Conservation (phyloP, 2,329 filamentous ascomycete genomes). For the Fusarium irregulare region DNA sequence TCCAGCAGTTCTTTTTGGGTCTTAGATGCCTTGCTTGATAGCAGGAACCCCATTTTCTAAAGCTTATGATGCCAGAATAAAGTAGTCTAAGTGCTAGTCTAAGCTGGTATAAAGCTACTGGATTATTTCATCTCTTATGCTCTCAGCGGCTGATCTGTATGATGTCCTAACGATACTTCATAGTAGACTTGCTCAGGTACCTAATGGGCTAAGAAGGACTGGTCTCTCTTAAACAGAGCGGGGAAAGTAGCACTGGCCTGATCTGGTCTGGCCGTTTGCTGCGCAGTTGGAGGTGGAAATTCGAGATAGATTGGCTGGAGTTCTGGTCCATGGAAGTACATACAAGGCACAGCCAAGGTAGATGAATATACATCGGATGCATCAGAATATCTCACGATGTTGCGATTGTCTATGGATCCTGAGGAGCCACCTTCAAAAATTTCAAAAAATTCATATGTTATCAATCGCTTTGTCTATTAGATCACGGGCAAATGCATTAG, state of each 20-base stretch:
- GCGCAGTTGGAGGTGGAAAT: conserved; percentile 17
- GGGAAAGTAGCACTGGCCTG: conserved; percentile 40
- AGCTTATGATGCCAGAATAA: neutral
- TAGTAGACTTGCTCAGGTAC: neutral
- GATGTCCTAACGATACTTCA: neutral
- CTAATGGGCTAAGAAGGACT: neutral
- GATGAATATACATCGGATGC: neutral
- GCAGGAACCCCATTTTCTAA: neutral
- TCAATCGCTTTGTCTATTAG: neutral
- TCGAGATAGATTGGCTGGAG: conserved; percentile 16
- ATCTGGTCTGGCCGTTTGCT: conserved; percentile 5
- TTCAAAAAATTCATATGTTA: neutral
- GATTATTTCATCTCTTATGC: neutral
- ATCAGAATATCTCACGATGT: neutral
- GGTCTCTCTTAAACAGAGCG: conserved; percentile 28
- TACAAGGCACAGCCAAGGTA: neutral
- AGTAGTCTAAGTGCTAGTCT: neutral
- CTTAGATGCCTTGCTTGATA: neutral
- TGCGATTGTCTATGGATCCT: neutral
- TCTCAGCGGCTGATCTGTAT: neutral
- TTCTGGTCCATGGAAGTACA: neutral
- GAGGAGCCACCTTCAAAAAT: neutral
- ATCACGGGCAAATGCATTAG: neutral
- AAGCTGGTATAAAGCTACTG: neutral
- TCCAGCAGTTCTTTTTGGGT: neutral